phyloP scores from a whole-genome alignment of 2,329 filamentous ascomycete species.

The Ascochyta koolunga region DNA sequence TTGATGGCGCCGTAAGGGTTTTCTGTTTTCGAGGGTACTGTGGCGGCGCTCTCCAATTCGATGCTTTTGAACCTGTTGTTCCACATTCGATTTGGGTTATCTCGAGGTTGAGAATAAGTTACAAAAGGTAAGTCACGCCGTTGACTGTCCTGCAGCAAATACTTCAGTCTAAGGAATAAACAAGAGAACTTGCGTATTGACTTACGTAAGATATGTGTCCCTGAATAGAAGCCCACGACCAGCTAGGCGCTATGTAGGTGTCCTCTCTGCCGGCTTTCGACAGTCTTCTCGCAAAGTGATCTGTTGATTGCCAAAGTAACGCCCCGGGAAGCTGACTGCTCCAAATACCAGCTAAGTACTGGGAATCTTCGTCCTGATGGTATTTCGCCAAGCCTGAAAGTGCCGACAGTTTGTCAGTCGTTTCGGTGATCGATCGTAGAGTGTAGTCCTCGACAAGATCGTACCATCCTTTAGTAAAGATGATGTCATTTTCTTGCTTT shows the following conservation, averaged over 20 bases:
- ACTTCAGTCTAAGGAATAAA: not conserved
- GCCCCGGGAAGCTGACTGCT: not conserved
- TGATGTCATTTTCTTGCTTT: not conserved
- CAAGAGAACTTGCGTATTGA: not conserved
- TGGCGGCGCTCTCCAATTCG: no score
- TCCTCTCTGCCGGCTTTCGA: not conserved
- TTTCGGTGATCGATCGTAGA: not conserved
- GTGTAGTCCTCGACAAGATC: slow-evolving; percentile 1
- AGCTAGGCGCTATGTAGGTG: not conserved
- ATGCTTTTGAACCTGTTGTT: no score
- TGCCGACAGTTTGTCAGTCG: not conserved
- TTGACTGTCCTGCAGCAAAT: no score
- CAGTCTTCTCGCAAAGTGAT: not conserved
- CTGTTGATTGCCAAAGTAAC: not conserved
- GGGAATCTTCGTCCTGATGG: not conserved
- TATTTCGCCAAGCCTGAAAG: not conserved
- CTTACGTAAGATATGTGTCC: not conserved
- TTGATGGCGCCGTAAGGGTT: not conserved
- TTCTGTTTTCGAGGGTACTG: not conserved
- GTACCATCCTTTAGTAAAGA: not conserved
- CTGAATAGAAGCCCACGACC: slow-evolving; percentile 7
- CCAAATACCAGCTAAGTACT: slow-evolving; percentile 2
- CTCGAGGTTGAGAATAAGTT: no score
- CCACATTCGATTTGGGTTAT: no score
- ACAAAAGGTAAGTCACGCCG: no score